Base-by-base conservation (phyloP, 352 stramenopile species). In the Phytopythium litorale region DNA sequence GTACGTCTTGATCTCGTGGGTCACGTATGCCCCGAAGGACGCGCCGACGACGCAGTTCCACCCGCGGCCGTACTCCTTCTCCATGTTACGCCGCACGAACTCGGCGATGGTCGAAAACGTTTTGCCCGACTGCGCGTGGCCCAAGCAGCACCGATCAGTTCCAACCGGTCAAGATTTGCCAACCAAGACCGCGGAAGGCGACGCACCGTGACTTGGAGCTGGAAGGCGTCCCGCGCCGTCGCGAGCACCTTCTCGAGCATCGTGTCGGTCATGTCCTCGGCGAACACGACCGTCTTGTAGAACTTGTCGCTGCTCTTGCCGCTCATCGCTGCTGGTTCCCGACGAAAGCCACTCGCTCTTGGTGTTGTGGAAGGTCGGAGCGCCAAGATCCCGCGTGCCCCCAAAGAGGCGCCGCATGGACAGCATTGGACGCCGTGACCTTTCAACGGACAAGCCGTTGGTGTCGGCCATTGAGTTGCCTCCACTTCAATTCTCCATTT, bases 1-100 rank as follows among this genome's bases (percentile, higher is more conserved):
- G 72, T 98, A 98, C 18, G 90, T 97, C 67, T 98, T 98, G 68
- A 98, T 98, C 68, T 98, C 91, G 70, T 98, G 93, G 23, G 93
- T 98, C 58, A 98, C 93, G 70, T 96, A 98, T 40, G 89, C 89
- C 33, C 92, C 92, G 67, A 98, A 98, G 33, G 75, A 96, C 46
- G 84, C 82, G 28, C 92, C 93, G 40, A 98, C 91, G 57, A 98
- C 76, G 62, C 88, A 96, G 72, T 98, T 98, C 92, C 93, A 98
- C 28, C 92, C 89, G 38, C 84, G 78, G 0, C 92, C 90, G 67
- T 97, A 96, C 63, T 96, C 81, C 63, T 97, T 97, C 67, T 97
- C 91, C 77, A 98, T 97, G 62, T 91, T 94, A 69, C 85, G 86
- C 13, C 91, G 84, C 53, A 98, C 93, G 62, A 93, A 95, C 64